phyloP scores from a whole-genome alignment of 371 early-diverging fungal genomes.

The Coemansia sp. region DNA sequence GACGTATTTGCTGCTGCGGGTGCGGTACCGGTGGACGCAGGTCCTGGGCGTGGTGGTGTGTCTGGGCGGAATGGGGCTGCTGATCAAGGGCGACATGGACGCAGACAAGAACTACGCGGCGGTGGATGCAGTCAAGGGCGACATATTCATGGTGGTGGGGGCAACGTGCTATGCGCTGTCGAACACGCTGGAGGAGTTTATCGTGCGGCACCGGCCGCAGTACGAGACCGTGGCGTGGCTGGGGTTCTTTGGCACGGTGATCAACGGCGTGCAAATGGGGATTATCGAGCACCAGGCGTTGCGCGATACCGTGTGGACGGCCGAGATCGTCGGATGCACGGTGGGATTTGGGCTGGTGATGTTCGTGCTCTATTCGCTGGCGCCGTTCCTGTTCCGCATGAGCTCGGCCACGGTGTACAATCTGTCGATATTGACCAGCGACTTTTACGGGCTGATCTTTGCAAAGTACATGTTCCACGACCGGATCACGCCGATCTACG shows the following conservation, averaged over 20 bases:
- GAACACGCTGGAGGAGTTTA: slow-evolving; percentile 68
- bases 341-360: slow-evolving; percentile 64
- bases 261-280: slow-evolving; percentile 68
- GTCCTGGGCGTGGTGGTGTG: slow-evolving; percentile 65
- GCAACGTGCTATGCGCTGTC: slow-evolving; percentile 71
- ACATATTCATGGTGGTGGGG: slow-evolving; percentile 68
- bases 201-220: slow-evolving; percentile 65
- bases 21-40: slow-evolving; percentile 65
- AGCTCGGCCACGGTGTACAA: slow-evolving; percentile 77
- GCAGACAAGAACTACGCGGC: slow-evolving; percentile 56
- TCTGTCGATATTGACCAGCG: slow-evolving; percentile 72
- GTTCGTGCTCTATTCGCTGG: slow-evolving; percentile 67
- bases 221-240: slow-evolving; percentile 74
- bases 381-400: slow-evolving; percentile 67
- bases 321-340: slow-evolving; percentile 57
- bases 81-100: slow-evolving; percentile 65
- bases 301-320: slow-evolving; percentile 49
- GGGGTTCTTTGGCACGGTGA: slow-evolving; percentile 68
- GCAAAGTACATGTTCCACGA: slow-evolving; percentile 66
- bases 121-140: slow-evolving; percentile 61
- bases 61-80: slow-evolving; percentile 65
- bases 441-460: slow-evolving; percentile 74
- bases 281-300: slow-evolving; percentile 63
- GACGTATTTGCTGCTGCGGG: slow-evolving; percentile 61
- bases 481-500: slow-evolving; percentile 60